Conservation (phyloP, 2,329 filamentous ascomycete genomes). For the Microcyclospora pomicola region DNA sequence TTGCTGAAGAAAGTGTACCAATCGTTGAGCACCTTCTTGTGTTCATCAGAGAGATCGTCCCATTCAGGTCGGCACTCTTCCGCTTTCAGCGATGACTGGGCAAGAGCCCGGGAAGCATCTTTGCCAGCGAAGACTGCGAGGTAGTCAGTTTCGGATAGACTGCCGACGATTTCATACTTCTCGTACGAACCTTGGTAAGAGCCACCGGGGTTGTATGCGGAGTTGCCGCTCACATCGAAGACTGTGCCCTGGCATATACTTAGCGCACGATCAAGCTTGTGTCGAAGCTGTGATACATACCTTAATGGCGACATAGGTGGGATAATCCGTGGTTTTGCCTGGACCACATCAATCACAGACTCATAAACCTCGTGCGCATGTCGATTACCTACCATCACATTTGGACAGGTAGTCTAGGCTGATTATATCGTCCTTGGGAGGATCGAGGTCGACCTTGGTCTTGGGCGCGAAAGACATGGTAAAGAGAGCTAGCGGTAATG, state of each 20-base stretch:
- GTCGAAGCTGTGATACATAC: constrained; percentile 14
- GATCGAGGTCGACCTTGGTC: constrained; percentile 56
- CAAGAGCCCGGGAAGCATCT: constrained; percentile 86
- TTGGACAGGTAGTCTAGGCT: constrained; percentile 64
- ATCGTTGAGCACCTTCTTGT: constrained; percentile 73
- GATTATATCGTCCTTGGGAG: constrained; percentile 81
- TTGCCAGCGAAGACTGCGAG: constrained; percentile 83
- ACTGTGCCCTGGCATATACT: constrained; percentile 57
- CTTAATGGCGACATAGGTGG: constrained; percentile 48
- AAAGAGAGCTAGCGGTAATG: background rate
- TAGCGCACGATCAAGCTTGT: background rate
- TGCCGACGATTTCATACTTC: background rate
- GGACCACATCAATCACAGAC: constrained; percentile 1
- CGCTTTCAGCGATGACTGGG: constrained; percentile 68
- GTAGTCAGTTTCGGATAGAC: background rate
- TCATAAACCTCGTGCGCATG: background rate
- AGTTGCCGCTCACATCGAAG: constrained; percentile 86
- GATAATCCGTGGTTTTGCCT: constrained; percentile 51
- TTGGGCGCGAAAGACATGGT: constrained; percentile 59
- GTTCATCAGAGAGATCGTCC: constrained; percentile 68
- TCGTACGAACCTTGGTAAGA: constrained; percentile 61
- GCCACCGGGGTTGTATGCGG: constrained; percentile 68
- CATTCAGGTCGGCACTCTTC: constrained; percentile 76
- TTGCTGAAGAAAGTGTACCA: constrained; percentile 97
- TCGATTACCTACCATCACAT: constrained; percentile 56